Evolutionary conservation across 495 filamentous ascomycete genomes (phyloP), one percentile per base, ranked within the genome.

Genomic region (Annulohypoxylon bovei): DNA sequence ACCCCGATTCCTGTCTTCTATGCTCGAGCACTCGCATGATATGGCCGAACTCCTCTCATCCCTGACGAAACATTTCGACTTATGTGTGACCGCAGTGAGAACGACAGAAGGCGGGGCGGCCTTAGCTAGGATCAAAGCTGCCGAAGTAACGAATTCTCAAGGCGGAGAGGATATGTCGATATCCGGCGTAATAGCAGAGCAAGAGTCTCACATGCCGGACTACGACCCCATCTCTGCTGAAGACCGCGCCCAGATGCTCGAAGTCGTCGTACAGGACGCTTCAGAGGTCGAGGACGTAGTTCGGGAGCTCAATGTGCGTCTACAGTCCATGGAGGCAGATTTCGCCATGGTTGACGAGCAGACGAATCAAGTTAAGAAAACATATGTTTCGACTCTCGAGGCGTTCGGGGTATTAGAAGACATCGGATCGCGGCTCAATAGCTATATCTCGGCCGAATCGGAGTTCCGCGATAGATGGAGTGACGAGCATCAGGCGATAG

Each of bases 101-200:
- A 91, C 95, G 65, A 97, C 95, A 1, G 94, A 98, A 81, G 95
- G 94, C 23, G 94, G 93, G 20, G 90, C 90, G 16, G 93, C 93
- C 5, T 86, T 90, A 39, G 83, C 87, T 39, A 84, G 88, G 35
- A 81, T 83, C 32, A 84, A 83, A 65, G 84, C 84, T 14, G 86
- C 85, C 57, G 83, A 85, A 60, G 75, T 65, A 33, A 87, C 89
- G 58, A 83, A 84, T 11, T 85, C 85, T 3, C 86, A 90, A 67
- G 85, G 87, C 68, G 88, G 88, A 30, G 82, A 85, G 1, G 87
- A 85, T 6, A 86, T 92, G 5, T 85, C 85, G 14, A 84, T 90
- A 42, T 85, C 78, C 39, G 87, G 77, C 50, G 85, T 80, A 67
- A 89, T 77, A 44, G 84, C 89, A 20, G 86, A 89, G 54, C 86